These are phyloP conservation scores for Discostella stelligera DNA, from an alignment of 352 stramenopile genomes.

Conservation along the genomic window DNA sequence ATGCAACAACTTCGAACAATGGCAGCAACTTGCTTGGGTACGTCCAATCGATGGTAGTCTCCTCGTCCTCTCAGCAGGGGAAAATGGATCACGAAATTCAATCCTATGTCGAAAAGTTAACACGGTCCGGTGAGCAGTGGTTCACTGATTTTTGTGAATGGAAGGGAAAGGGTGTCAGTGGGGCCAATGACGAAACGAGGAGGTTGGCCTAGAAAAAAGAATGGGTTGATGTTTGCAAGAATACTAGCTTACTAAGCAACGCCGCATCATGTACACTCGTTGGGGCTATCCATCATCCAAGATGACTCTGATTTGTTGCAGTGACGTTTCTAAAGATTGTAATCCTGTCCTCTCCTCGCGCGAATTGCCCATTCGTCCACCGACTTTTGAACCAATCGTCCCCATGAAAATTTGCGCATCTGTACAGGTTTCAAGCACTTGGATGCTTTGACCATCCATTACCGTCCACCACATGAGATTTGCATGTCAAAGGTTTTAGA, in stretches of 20 bases:
- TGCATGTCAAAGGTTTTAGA: constrained; percentile 76
- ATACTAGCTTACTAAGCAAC: constrained; percentile 6
- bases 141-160: constrained; percentile 47
- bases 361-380: constrained; percentile 68
- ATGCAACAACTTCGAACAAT: constrained; percentile 9
- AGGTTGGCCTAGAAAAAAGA: constrained; percentile 25
- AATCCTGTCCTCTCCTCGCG: constrained; percentile 16
- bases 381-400: constrained; percentile 60
- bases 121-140: constrained; percentile 34
- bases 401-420: constrained; percentile 68
- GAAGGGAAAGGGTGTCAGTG: constrained; percentile 49
- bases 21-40: constrained; percentile 27
- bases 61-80: constrained; percentile 4
- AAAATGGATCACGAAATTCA: constrained; percentile 43
- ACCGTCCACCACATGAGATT: constrained; percentile 73
- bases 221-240: too few relatives aligned
- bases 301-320: too few relatives aligned
- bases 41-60: constrained; percentile 43
- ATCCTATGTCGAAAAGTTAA: constrained; percentile 46
- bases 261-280: too few relatives aligned
- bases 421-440: constrained; percentile 45
- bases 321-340: background rate
- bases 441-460: constrained; percentile 51
- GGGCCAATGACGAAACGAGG: constrained; percentile 45
- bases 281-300: too few relatives aligned